Conservation (phyloP, 1,284 basidiomycete genomes). For the Trametes hirsuta region DNA sequence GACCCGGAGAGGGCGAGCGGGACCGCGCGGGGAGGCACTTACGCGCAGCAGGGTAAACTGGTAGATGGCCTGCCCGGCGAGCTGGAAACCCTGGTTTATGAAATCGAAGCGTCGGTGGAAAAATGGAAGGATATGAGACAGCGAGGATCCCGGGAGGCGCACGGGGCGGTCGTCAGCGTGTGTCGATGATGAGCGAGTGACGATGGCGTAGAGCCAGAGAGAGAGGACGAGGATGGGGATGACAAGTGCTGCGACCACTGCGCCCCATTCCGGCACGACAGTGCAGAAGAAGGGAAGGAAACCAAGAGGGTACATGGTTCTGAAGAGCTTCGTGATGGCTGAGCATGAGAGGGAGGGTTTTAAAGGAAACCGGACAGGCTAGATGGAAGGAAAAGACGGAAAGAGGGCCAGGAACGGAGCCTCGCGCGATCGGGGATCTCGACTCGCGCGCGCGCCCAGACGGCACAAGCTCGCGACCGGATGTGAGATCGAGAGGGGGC, state of each 20-base stretch:
- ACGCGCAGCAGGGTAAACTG: constrained; percentile 68
- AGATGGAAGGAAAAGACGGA: constrained; percentile 19
- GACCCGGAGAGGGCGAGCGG: constrained; percentile 13
- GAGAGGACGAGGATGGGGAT: constrained; percentile 58
- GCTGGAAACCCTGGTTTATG: constrained; percentile 66
- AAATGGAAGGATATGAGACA: constrained; percentile 64
- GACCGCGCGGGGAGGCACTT: constrained; percentile 33
- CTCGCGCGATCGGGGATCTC: constrained; percentile 19
- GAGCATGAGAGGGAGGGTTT: constrained; percentile 13
- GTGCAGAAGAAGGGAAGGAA: constrained; percentile 59
- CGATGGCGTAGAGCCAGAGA: constrained; percentile 44
- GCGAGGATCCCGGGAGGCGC: constrained; percentile 56
- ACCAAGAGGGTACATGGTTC: constrained; percentile 51
- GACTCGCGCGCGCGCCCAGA: constrained; percentile 7
- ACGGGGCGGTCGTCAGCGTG: constrained; percentile 47
- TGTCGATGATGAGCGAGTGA: constrained; percentile 31
- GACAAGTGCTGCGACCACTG: constrained; percentile 56
- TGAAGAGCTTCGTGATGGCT: constrained; percentile 16
- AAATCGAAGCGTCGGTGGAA: constrained; percentile 71
- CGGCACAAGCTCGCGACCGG: constrained; percentile 15
- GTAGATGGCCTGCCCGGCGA: constrained; percentile 63
- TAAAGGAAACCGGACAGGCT: constrained; percentile 19
- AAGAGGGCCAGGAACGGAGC: constrained; percentile 15
- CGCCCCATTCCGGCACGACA: constrained; percentile 58
- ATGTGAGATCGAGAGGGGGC: constrained; percentile 12